Percentiles rank a stretch among this genome's conserved stretches.
Conservation (phyloP, 352 stramenopile genomes). For the Globisporangium radiosum region DNA sequence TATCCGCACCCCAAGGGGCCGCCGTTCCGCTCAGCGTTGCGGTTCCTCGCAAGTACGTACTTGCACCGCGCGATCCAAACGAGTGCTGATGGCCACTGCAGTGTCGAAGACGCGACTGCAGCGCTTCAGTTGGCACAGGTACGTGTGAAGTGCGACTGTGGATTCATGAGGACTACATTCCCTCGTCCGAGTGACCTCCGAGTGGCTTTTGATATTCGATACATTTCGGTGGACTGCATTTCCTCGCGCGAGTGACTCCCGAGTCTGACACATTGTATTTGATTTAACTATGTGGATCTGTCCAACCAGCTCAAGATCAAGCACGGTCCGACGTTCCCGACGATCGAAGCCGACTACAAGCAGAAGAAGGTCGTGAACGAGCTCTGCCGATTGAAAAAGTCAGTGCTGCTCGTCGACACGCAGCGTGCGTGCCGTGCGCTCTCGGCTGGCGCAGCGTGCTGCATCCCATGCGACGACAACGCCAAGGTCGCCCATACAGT, state of each 20-base stretch:
- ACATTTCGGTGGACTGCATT: too few relatives aligned
- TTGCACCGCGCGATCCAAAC: conserved; percentile 72
- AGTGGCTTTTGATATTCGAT: too few relatives aligned
- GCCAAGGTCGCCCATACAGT: conserved; percentile 44
- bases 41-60: conserved; percentile 68
- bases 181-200: too few relatives aligned
- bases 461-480: conserved; percentile 46
- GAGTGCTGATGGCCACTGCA: conserved; percentile 66
- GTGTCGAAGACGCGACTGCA: conserved; percentile 71
- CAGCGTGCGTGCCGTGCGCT: conserved; percentile 54
- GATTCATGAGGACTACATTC: too few relatives aligned
- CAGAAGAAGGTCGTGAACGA: conserved; percentile 79
- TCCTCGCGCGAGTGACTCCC: too few relatives aligned
- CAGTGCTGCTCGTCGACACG: conserved; percentile 71
- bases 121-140: conserved; percentile 65
- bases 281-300: not conserved
- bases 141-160: not conserved
- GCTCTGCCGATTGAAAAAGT: conserved; percentile 65
- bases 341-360: conserved; percentile 60
- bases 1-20: conserved; percentile 78
- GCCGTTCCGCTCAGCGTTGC: conserved; percentile 69
- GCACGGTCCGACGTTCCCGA: conserved; percentile 63
- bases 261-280: not conserved
- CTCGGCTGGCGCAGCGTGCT: conserved; percentile 49
- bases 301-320: conserved; percentile 62